These are phyloP conservation scores for Agapanthus africanus DNA, from an alignment of 106 monocot genomes.

Conservation along the genomic window DNA sequence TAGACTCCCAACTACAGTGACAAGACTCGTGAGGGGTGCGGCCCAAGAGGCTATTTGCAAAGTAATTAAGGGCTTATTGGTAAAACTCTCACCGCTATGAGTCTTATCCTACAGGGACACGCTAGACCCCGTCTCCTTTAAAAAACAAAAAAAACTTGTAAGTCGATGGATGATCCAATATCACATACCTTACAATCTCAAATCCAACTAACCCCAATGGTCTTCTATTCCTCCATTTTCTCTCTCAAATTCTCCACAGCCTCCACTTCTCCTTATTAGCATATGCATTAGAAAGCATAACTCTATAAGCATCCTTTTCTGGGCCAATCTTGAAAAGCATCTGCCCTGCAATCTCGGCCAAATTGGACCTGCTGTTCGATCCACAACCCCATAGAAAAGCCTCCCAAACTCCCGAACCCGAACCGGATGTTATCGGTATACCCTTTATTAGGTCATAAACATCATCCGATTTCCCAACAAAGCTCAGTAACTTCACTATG, in stretches of 20 bases:
- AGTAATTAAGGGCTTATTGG: no score
- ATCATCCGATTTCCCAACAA: slow-evolving; percentile 35
- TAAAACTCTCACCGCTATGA: no score
- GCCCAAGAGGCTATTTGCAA: no score
- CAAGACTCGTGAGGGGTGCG: no score
- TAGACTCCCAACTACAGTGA: no score
- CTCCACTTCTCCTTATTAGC: slow-evolving; percentile 51
- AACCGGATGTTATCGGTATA: slow-evolving; percentile 42
- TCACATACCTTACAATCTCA: no score
- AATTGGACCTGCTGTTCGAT: slow-evolving; percentile 34
- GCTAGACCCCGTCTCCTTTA: no score
- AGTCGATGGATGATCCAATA: no score
- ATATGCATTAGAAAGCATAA: slow-evolving; percentile 65
- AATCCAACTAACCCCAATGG: slow-evolving; percentile 48
- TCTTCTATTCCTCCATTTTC: slow-evolving; percentile 24
- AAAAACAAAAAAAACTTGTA: no score
- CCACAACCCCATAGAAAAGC: slow-evolving; percentile 67
- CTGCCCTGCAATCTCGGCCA: slow-evolving; percentile 33
- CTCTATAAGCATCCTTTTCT: slow-evolving; percentile 40
- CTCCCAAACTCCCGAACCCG: slow-evolving; percentile 59
- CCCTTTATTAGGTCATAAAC: slow-evolving; percentile 48
- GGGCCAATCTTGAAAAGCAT: slow-evolving; percentile 38
- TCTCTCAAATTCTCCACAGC: slow-evolving; percentile 33
- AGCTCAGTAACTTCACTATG: slow-evolving; percentile 56
- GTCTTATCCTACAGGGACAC: no score